Conservation (phyloP, 176 grass and related monocot species). For the Miscanthus lutarioriparius region DNA sequence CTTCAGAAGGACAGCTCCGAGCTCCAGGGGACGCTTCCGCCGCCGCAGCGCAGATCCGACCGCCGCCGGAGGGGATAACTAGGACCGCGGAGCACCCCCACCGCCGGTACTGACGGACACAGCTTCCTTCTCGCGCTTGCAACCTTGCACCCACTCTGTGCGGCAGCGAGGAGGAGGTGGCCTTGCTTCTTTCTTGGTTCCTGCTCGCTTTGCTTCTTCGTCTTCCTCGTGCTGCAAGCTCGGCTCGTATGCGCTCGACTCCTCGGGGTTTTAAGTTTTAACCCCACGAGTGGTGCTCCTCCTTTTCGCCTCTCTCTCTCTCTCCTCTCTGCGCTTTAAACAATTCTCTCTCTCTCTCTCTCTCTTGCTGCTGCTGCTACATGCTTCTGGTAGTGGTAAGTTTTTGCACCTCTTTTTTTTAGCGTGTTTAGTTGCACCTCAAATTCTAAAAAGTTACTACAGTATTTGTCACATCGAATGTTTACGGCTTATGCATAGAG, state of each 20-base stretch:
- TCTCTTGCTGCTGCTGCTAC: not conserved
- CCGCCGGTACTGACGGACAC: not conserved
- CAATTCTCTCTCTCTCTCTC: slow-evolving; percentile 18
- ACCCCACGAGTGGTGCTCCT: slow-evolving; percentile 45
- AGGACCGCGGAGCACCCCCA: not conserved
- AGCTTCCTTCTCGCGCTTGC: not conserved
- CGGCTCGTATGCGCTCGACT: slow-evolving; percentile 9
- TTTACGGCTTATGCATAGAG: no score
- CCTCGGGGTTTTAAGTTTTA: slow-evolving; percentile 69
- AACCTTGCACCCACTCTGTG: not conserved
- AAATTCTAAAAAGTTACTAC: no score
- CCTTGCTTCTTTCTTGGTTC: slow-evolving; percentile 7
- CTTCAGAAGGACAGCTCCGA: not conserved
- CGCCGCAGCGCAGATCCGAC: slow-evolving; percentile 41
- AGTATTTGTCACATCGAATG: no score
- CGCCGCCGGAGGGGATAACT: not conserved
- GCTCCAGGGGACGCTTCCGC: not conserved
- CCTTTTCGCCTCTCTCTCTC: not conserved
- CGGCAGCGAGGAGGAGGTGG: not conserved
- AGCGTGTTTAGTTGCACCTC: no score
- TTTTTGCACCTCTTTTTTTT: slow-evolving; percentile 30
- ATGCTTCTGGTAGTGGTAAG: slow-evolving; percentile 33
- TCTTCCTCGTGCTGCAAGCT: slow-evolving; percentile 33
- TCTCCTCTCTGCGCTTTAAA: slow-evolving; percentile 20
- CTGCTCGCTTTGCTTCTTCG: not conserved